phyloP scores from a whole-genome alignment of 2,329 filamentous ascomycete genomes.

The Lecanicillium sp. region DNA sequence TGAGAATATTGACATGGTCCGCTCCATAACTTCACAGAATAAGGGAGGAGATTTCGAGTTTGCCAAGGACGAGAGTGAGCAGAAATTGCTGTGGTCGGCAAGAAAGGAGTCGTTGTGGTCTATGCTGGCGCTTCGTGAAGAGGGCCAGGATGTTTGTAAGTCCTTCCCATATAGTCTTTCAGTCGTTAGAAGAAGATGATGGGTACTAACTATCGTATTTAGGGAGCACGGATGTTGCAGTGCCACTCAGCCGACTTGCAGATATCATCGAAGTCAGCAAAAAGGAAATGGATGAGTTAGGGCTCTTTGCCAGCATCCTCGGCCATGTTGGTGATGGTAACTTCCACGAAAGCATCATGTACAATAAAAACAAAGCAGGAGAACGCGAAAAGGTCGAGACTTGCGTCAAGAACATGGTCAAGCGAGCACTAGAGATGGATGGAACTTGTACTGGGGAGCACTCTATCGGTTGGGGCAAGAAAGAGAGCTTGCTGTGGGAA shows the following conservation, averaged over 20 bases:
- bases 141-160: conserved; percentile 61
- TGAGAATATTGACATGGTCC: conserved; percentile 66
- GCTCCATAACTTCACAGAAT: conserved; percentile 56
- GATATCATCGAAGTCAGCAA: conserved; percentile 78
- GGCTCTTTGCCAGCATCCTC: conserved; percentile 77
- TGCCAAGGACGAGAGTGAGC: conserved; percentile 61
- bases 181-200: too few species aligned
- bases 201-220: too few species aligned
- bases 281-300: conserved; percentile 78
- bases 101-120: conserved; percentile 80
- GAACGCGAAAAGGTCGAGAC: conserved; percentile 70
- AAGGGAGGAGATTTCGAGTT: conserved; percentile 66
- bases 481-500: conserved; percentile 68
- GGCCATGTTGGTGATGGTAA: conserved; percentile 92
- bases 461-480: conserved; percentile 79
- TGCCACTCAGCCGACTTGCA: conserved; percentile 66
- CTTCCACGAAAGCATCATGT: conserved; percentile 90
- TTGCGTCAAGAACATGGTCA: conserved; percentile 84
- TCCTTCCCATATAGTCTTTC: too few species aligned
- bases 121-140: conserved; percentile 62
- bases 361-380: conserved; percentile 59
- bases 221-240: conserved; percentile 78
- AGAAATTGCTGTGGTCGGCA: conserved; percentile 70
- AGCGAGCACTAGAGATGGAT: conserved; percentile 87
- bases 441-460: conserved; percentile 89